phyloP scores from a whole-genome alignment of 176 grass and related monocot species.

The Phyllostachys edulis region DNA sequence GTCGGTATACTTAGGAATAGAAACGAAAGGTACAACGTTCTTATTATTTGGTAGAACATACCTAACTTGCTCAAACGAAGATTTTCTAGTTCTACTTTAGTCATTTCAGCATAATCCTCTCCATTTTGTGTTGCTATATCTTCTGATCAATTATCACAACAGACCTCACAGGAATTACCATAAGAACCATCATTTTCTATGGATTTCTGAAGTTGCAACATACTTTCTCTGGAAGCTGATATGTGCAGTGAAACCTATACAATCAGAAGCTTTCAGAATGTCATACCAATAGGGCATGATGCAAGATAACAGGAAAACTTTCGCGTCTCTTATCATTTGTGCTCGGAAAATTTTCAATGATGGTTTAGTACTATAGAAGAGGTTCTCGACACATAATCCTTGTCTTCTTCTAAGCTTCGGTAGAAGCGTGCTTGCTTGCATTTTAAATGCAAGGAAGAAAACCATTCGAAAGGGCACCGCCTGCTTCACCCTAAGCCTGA shows the following conservation, averaged over 20 bases:
- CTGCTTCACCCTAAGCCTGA: slow-evolving; percentile 85
- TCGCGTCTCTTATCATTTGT: too few relatives aligned
- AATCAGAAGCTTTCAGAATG: too few relatives aligned
- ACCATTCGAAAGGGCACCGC: slow-evolving; percentile 45
- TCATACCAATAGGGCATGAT: too few relatives aligned
- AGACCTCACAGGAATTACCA: slow-evolving; percentile 39
- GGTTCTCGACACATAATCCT: not conserved
- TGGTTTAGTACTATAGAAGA: not conserved
- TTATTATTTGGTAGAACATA: too few relatives aligned
- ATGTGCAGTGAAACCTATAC: slow-evolving; percentile 67
- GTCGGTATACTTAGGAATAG: too few relatives aligned
- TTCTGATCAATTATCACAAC: slow-evolving; percentile 32
- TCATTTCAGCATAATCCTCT: slow-evolving; percentile 42
- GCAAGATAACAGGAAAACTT: too few relatives aligned
- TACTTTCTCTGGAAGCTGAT: slow-evolving; percentile 80
- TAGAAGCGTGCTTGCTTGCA: slow-evolving; percentile 87
- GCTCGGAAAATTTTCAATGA: not conserved
- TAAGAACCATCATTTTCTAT: slow-evolving; percentile 41
- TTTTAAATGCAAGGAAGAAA: slow-evolving; percentile 90
- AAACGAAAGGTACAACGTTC: too few relatives aligned
- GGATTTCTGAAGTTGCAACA: slow-evolving; percentile 67
- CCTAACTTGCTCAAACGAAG: too few relatives aligned
- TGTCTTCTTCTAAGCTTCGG: slow-evolving; percentile 66
- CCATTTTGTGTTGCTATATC: slow-evolving; percentile 40
- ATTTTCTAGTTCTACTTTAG: too few relatives aligned